Base-by-base conservation (phyloP, 352 stramenopile species). In the Globisporangium polare region DNA sequence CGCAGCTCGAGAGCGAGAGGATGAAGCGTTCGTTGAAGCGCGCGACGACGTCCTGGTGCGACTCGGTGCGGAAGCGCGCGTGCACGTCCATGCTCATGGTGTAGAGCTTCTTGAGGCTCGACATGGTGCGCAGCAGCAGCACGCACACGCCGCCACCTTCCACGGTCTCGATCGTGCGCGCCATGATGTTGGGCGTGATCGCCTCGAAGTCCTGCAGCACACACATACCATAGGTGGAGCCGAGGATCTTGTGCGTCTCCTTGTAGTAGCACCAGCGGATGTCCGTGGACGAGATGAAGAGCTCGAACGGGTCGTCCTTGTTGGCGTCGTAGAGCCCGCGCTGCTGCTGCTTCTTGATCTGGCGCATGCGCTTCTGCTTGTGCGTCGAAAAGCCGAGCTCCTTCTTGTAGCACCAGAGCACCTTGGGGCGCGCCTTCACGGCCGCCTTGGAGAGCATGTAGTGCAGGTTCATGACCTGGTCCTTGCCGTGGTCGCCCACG, bases 341-440 rank as follows among this genome's bases (percentile, higher is more conserved):
- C 69, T 96, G 87, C 72, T 97, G 90, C 75, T 96, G 79, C 72
- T 97, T 97, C 77, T 98, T 98, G 60, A 98, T 98, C 73, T 98
- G 86, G 52, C 88, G 85, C 86, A 97, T 96, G 71, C 89, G 83
- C 71, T 97, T 97, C 73, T 97, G 90, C 64, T 92, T 92, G 74
- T 99, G 96, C 57, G 96, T 99, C 15, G 95, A 99, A 74, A 99
- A 99, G 29, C 97, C 98, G 51, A 99, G 82, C 77, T 99, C 97
- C 69, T 99, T 99, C 73, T 99, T 99, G 88, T 99, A 99, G 77
- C 97, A 99, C 98, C 98, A 99, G 8, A 99, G 77, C 47, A 99
- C 97, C 58, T 94, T 97, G 13, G 96, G 95, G 18, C 96, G 91
- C 31, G 95, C 90, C 66, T 98, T 96, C 29, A 99, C 89, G 18